A percentile compares a stretch with the other conserved stretches of the same genome.
Conservation (phyloP, 768 basidiomycete genomes). For the Lactarius quietus region DNA sequence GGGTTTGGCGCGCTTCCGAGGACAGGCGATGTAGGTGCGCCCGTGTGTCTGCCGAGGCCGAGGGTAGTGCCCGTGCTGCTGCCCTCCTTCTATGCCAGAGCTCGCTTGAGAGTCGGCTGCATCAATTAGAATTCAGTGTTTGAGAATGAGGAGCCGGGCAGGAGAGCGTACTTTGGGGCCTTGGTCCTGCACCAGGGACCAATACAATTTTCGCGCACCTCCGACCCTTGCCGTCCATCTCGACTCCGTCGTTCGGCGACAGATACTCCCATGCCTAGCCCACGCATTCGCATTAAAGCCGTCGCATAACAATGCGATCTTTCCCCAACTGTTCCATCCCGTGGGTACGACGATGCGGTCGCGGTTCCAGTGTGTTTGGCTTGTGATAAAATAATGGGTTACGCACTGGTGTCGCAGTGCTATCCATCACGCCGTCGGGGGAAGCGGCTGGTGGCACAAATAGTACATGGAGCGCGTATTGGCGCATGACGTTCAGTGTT, state of each 20-base stretch:
- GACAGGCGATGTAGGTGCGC: conserved; percentile 33
- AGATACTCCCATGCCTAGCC: too few relatives aligned
- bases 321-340: conserved; percentile 98
- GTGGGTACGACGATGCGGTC: conserved; percentile 89
- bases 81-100: conserved; percentile 83
- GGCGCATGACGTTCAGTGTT: too few relatives aligned
- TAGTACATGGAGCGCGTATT: conserved; percentile 48
- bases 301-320: conserved; percentile 87
- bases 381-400: conserved; percentile 84
- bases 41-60: conserved; percentile 19
- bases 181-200: too few relatives aligned
- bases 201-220: too few relatives aligned
- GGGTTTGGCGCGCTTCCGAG: conserved; percentile 38
- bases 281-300: conserved; percentile 83
- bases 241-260: conserved; percentile 34
- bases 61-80: conserved; percentile 34
- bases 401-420: conserved; percentile 50
- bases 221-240: too few relatives aligned
- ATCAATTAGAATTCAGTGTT: too few relatives aligned
- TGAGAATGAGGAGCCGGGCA: too few relatives aligned
- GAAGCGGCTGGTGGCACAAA: conserved; percentile 71
- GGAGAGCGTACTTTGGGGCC: too few relatives aligned
- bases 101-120: conserved; percentile 84
- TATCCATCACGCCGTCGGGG: conserved; percentile 32
- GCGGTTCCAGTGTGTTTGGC: conserved; percentile 88